Evolutionary conservation across 352 stramenopile species (phyloP).

Genomic region (Bremia lactucae): DNA sequence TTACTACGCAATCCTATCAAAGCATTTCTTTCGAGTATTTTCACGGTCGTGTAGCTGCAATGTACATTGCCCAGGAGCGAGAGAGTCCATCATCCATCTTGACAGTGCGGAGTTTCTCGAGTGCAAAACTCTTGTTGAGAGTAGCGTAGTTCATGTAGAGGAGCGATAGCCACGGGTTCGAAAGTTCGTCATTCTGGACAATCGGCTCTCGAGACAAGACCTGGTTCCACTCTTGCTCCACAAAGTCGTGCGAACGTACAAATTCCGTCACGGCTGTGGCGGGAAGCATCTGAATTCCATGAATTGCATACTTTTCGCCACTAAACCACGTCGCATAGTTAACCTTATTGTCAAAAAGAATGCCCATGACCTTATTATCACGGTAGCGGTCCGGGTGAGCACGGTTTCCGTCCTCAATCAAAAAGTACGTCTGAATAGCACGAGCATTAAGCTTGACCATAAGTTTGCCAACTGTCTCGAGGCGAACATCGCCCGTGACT

Average conservation of each 20-base stretch:
- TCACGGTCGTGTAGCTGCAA: slow-evolving; percentile 38
- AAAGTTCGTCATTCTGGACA: slow-evolving; percentile 24
- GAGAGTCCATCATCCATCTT: slow-evolving; percentile 66
- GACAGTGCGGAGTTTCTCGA: slow-evolving; percentile 45
- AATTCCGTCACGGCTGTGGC: slow-evolving; percentile 48
- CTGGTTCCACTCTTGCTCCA: slow-evolving; percentile 41
- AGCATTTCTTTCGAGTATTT: too few species aligned
- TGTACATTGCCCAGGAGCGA: slow-evolving; percentile 71
- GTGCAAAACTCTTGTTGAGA: slow-evolving; percentile 34
- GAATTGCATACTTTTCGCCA: slow-evolving; percentile 56
- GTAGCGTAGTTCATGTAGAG: slow-evolving; percentile 72
- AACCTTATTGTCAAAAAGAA: slow-evolving; percentile 69
- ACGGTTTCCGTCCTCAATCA: slow-evolving; percentile 32
- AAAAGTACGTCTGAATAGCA: slow-evolving; percentile 38
- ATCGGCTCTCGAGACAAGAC: slow-evolving; percentile 30
- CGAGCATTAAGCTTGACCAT: slow-evolving; percentile 40
- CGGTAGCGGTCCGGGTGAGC: slow-evolving; percentile 29
- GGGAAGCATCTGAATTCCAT: slow-evolving; percentile 74
- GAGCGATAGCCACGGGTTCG: slow-evolving; percentile 69
- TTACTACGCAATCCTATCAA: slow-evolving; percentile 19
- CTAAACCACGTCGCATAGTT: slow-evolving; percentile 71
- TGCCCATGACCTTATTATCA: slow-evolving; percentile 56
- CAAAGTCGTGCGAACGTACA: slow-evolving; percentile 39
- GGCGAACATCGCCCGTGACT: slow-evolving; percentile 16
- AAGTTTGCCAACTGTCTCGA: slow-evolving; percentile 32